Evolutionary conservation across 176 grass and related monocot species (phyloP).

Genomic region (Metroxylon sagu): DNA sequence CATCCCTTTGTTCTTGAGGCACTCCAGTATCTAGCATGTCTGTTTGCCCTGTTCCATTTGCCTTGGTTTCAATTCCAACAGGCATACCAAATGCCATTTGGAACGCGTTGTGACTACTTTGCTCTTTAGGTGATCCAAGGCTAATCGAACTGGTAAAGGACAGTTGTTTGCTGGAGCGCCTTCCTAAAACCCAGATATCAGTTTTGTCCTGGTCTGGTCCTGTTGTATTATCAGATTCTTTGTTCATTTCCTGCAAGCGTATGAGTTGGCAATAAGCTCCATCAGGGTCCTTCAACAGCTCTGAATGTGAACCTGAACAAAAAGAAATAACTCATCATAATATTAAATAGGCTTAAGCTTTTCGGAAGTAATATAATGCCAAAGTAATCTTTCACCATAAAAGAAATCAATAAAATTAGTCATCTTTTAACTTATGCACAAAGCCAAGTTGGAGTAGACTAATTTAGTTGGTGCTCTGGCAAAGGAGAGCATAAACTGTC

Average conservation of each 20-base stretch:
- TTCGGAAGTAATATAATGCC: no score
- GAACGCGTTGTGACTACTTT: constrained; percentile 69
- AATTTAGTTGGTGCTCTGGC: no score
- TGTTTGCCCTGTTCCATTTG: constrained; percentile 28
- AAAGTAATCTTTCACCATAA: neutral
- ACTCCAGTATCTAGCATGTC: constrained; percentile 7
- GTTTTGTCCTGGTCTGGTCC: constrained; percentile 22
- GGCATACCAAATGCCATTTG: constrained; percentile 52
- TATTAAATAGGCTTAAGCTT: no score
- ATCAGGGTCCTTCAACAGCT: constrained; percentile 61
- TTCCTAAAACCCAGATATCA: constrained; percentile 26
- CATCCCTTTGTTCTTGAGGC: constrained; percentile 38
- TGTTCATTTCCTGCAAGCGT: constrained; percentile 63
- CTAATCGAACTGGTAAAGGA: constrained; percentile 47
- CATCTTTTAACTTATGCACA: neutral
- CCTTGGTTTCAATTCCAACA: constrained; percentile 46
- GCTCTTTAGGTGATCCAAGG: constrained; percentile 46
- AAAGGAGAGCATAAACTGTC: neutral
- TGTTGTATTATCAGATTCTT: constrained; percentile 12
- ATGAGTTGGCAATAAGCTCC: constrained; percentile 86
- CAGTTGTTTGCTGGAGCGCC: constrained; percentile 44
- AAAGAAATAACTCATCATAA: neutral
- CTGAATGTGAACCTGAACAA: constrained; percentile 55
- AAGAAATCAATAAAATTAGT: neutral
- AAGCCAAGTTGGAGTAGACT: no score